Conservation (phyloP, 2,329 filamentous ascomycete species). For the Colletotrichum costaricense region DNA sequence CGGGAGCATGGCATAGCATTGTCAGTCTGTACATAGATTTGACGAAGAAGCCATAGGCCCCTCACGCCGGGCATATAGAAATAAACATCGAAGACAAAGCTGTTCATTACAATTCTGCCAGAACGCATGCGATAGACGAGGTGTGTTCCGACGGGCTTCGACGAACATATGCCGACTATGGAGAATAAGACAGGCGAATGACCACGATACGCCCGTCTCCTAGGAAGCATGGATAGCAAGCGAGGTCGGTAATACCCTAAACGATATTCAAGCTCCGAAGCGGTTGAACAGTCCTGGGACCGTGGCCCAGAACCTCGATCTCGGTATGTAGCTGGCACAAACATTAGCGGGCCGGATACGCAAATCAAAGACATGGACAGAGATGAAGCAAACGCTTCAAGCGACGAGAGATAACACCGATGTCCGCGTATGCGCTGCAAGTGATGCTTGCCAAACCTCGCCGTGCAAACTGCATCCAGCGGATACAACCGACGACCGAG, state of each 20-base stretch:
- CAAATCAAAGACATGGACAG: neutral
- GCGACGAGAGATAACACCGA: neutral
- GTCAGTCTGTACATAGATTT: too few species aligned
- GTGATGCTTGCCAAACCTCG: neutral
- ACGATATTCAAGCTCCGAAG: neutral
- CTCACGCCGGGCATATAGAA: neutral
- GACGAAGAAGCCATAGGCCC: neutral
- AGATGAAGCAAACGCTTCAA: neutral
- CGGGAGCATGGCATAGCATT: too few species aligned
- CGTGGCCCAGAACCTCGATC: conserved; percentile 7
- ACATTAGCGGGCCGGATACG: neutral
- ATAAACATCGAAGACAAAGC: neutral
- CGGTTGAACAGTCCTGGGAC: neutral
- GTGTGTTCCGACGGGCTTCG: neutral
- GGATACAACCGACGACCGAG: conserved; percentile 19
- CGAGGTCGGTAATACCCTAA: neutral
- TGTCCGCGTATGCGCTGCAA: neutral
- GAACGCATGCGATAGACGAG: neutral
- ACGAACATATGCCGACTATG: neutral
- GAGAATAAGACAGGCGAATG: neutral
- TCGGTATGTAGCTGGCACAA: conserved; percentile 18
- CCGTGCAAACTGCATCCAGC: neutral
- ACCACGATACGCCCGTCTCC: neutral
- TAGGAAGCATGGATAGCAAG: neutral
- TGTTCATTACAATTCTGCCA: neutral